Percentiles rank a stretch among this genome's conserved stretches.
Conservation (phyloP, 495 filamentous ascomycete genomes). For the Lineolata rhizophorae region DNA sequence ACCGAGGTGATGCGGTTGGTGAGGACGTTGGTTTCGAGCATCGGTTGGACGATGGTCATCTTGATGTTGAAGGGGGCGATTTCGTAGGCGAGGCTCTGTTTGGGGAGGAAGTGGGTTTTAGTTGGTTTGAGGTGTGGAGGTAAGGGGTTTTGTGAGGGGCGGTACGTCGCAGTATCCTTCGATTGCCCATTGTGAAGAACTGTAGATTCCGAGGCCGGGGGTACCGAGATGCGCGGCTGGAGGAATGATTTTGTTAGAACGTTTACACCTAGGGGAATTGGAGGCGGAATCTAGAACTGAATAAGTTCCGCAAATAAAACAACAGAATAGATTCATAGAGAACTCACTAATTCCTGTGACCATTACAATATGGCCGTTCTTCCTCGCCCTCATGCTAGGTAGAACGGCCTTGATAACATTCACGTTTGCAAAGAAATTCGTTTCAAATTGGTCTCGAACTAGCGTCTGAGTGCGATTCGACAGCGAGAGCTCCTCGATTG, state of each 20-base stretch:
- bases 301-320: not conserved
- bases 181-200: slow-evolving; percentile 80
- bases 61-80: slow-evolving; percentile 95
- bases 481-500: slow-evolving; percentile 72
- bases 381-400: slow-evolving; percentile 54
- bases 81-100: slow-evolving; percentile 86
- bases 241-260: slow-evolving; percentile 1
- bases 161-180: slow-evolving; percentile 85
- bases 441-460: slow-evolving; percentile 79
- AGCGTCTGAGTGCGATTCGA: slow-evolving; percentile 50
- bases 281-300: too few relatives aligned
- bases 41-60: slow-evolving; percentile 83
- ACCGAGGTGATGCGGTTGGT: slow-evolving; percentile 70
- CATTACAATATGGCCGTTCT: slow-evolving; percentile 73
- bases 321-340: not conserved
- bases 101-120: slow-evolving; percentile 5
- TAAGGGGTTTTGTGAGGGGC: slow-evolving; percentile 3
- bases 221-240: slow-evolving; percentile 74
- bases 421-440: slow-evolving; percentile 80
- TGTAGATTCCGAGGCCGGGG: slow-evolving; percentile 75
- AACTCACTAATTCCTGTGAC: slow-evolving; percentile 58
- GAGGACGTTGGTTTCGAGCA: slow-evolving; percentile 59
- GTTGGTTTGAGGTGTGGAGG: not conserved
- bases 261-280: not conserved
- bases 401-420: slow-evolving; percentile 86